phyloP scores from a whole-genome alignment of 2,329 filamentous ascomycete genomes.

The Ophiostoma ips region DNA sequence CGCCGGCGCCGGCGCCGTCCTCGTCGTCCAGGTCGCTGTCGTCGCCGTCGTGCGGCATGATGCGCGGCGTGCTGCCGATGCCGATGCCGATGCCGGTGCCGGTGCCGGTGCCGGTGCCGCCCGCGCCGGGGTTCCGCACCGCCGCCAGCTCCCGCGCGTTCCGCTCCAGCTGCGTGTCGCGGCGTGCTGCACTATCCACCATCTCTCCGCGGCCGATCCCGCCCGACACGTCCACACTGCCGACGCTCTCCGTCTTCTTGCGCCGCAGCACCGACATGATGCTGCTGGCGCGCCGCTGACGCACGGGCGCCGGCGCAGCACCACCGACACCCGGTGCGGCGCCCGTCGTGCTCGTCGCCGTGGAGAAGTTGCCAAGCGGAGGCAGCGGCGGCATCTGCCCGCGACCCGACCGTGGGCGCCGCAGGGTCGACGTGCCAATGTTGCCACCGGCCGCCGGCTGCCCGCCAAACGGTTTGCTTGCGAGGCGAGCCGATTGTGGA shows the following conservation, averaged over 20 bases:
- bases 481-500: neutral
- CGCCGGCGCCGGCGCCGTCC: conserved; percentile 9
- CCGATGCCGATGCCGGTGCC: neutral
- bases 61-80: conserved; percentile 1
- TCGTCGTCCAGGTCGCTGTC: conserved; percentile 4
- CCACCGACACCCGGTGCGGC: conserved; percentile 5
- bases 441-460: neutral
- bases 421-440: conserved; percentile 18
- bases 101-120: neutral
- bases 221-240: conserved; percentile 17
- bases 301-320: conserved; percentile 9
- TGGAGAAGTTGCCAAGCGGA: conserved; percentile 11
- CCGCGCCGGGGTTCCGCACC: conserved; percentile 26
- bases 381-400: conserved; percentile 20
- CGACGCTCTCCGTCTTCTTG: conserved; percentile 37
- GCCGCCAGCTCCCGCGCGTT: conserved; percentile 37
- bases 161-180: conserved; percentile 49
- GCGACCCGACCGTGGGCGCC: conserved; percentile 28
- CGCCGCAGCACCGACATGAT: conserved; percentile 50
- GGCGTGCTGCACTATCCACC: conserved; percentile 43
- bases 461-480: neutral
- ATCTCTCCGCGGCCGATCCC: conserved; percentile 37
- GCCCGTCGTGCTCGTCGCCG: conserved; percentile 2
- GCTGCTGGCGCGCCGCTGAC: conserved; percentile 26
- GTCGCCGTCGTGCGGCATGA: neutral